These are phyloP conservation scores for Diaporthe sp. DNA, from an alignment of 2,329 filamentous ascomycete species.

Conservation along the genomic window DNA sequence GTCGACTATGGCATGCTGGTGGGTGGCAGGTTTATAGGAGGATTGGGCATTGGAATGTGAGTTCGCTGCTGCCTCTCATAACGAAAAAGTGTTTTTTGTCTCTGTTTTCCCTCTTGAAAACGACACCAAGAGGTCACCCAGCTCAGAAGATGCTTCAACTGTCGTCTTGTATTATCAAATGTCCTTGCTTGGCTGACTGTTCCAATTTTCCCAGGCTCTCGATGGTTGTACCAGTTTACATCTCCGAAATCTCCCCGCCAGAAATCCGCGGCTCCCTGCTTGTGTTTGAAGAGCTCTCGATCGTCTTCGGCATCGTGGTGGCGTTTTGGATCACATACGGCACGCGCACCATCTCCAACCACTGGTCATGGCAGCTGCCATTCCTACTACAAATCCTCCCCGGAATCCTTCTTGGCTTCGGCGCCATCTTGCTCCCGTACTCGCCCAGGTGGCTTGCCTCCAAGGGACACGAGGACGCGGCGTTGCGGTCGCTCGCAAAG, in stretches of 20 bases:
- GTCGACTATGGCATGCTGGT: slow-evolving; percentile 62
- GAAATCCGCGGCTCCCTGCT: slow-evolving; percentile 49
- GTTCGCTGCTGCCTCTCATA: background rate
- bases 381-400: slow-evolving; percentile 57
- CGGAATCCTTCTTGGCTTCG: slow-evolving; percentile 50
- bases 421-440: slow-evolving; percentile 63
- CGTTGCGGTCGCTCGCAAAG: slow-evolving; percentile 60
- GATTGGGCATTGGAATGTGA: slow-evolving; percentile 62
- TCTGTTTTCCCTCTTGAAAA: background rate
- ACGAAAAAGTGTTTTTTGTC: background rate
- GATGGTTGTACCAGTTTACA: slow-evolving; percentile 55
- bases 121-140: background rate
- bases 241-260: slow-evolving; percentile 48
- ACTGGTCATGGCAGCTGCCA: slow-evolving; percentile 54
- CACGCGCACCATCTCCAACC: slow-evolving; percentile 46
- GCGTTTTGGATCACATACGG: slow-evolving; percentile 48
- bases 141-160: background rate
- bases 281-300: slow-evolving; percentile 50
- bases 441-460: slow-evolving; percentile 67
- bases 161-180: background rate
- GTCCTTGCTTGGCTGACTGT: background rate
- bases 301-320: slow-evolving; percentile 50
- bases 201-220: slow-evolving; percentile 49
- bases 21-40: slow-evolving; percentile 68
- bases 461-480: slow-evolving; percentile 62